Conservation (phyloP, 1,139 yeast species). For the Geotrichum aggregatum region DNA sequence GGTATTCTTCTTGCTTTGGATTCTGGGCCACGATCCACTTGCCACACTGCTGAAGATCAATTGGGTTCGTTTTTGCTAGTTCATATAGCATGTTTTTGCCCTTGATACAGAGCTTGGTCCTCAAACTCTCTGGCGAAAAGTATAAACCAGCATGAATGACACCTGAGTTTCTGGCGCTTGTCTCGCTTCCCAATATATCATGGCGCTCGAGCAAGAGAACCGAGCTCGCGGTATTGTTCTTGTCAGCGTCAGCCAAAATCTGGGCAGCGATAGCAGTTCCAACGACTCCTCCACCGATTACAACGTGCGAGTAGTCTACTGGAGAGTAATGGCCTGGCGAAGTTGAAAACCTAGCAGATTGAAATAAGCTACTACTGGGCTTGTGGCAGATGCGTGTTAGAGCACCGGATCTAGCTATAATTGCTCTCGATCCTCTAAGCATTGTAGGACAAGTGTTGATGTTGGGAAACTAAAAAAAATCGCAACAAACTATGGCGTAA, state of each 20-base stretch:
- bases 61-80: conserved; percentile 48
- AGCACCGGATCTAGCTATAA: too few species aligned
- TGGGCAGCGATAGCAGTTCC: conserved; percentile 81
- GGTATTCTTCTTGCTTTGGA: conserved; percentile 56
- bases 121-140: conserved; percentile 64
- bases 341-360: too few species aligned
- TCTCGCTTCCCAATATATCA: conserved; percentile 63
- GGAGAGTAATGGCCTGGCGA: not conserved
- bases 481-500: not conserved
- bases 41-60: conserved; percentile 58
- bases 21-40: conserved; percentile 86
- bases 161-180: conserved; percentile 83
- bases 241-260: conserved; percentile 41
- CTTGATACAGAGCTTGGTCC: conserved; percentile 63
- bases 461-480: not conserved
- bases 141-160: conserved; percentile 90
- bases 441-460: not conserved
- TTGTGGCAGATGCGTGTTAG: too few species aligned
- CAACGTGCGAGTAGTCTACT: conserved; percentile 68
- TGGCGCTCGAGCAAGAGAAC: conserved; percentile 72
- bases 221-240: conserved; percentile 37
- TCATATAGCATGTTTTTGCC: conserved; percentile 69
- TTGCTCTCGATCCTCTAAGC: not conserved
- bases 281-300: conserved; percentile 85
- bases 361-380: too few species aligned